phyloP scores from a whole-genome alignment of 306 rosid genomes.

The Hylodesmum podocarpum region DNA sequence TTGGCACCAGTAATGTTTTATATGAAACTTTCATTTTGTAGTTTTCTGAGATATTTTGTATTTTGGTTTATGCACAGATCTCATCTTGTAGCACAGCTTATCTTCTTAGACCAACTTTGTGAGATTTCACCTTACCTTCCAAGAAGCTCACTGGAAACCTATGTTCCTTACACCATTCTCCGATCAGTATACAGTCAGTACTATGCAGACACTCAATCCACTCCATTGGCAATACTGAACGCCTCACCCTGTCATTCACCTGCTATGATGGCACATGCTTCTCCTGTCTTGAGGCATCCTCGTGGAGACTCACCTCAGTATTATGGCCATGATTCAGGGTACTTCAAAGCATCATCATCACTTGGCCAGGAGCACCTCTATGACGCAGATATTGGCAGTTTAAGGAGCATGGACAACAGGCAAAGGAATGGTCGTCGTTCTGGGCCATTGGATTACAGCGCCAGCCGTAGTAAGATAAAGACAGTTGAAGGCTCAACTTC shows the following conservation, averaged over 20 bases:
- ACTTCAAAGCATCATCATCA: conserved; percentile 72
- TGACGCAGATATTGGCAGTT: conserved; percentile 56
- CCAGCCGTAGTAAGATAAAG: conserved; percentile 60
- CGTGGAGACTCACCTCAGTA: conserved; percentile 80
- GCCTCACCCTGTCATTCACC: conserved; percentile 90
- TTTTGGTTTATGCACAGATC: conserved; percentile 59
- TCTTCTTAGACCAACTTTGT: conserved; percentile 93
- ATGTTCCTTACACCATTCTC: conserved; percentile 86
- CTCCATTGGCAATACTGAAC: conserved; percentile 63
- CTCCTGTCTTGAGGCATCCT: conserved; percentile 66
- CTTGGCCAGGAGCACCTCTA: conserved; percentile 56
- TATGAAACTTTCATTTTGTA: conserved; percentile 8
- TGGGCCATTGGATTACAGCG: conserved; percentile 92
- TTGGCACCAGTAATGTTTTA: conserved; percentile 11
- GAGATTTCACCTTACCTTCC: conserved; percentile 93
- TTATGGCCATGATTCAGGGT: conserved; percentile 59
- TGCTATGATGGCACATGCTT: conserved; percentile 63
- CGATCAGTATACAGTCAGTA: conserved; percentile 91
- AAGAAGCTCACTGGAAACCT: conserved; percentile 78
- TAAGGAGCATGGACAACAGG: conserved; percentile 50
- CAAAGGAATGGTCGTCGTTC: conserved; percentile 68
- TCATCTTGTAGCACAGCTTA: conserved; percentile 84
- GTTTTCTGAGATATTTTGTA: conserved; percentile 17
- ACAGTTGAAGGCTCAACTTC: conserved; percentile 77
- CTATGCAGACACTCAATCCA: conserved; percentile 72